Evolutionary conservation across 2,329 filamentous ascomycete species (phyloP).

Genomic region (Fonsecaea monophora): DNA sequence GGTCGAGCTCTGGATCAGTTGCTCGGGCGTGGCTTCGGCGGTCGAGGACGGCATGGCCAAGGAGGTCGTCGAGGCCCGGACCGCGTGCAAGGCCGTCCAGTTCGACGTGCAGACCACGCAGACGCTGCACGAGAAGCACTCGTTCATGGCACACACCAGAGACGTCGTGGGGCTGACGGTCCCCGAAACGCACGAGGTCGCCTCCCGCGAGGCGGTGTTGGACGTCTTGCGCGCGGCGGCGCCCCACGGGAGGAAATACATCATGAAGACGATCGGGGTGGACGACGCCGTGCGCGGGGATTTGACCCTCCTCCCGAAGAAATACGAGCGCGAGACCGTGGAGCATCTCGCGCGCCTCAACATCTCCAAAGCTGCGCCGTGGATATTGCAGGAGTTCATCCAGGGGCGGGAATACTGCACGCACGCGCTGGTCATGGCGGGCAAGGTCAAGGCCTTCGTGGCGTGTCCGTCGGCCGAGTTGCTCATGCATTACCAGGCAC

Average conservation of each 20-base stretch:
- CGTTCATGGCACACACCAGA: slow-evolving; percentile 66
- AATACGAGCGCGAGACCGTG: slow-evolving; percentile 60
- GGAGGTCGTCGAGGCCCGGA: slow-evolving; percentile 64
- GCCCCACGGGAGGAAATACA: slow-evolving; percentile 57
- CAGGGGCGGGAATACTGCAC: slow-evolving; percentile 72
- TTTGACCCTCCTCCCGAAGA: slow-evolving; percentile 70
- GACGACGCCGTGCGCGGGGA: slow-evolving; percentile 66
- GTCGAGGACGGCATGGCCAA: slow-evolving; percentile 71
- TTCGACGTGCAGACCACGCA: slow-evolving; percentile 64
- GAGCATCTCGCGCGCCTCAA: slow-evolving; percentile 61
- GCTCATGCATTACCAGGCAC: slow-evolving; percentile 69
- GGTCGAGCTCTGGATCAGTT: slow-evolving; percentile 75
- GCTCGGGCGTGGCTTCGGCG: slow-evolving; percentile 71
- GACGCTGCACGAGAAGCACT: slow-evolving; percentile 68
- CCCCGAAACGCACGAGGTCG: slow-evolving; percentile 62
- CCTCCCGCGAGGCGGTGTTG: slow-evolving; percentile 60
- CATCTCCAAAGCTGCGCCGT: slow-evolving; percentile 63
- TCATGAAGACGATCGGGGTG: slow-evolving; percentile 70
- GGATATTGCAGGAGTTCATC: slow-evolving; percentile 74
- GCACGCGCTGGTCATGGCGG: slow-evolving; percentile 71
- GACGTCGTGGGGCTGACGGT: slow-evolving; percentile 59
- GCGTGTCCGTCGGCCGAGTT: slow-evolving; percentile 69
- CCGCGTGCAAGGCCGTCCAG: slow-evolving; percentile 68
- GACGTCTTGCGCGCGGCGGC: slow-evolving; percentile 56
- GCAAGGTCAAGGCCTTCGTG: slow-evolving; percentile 69